Conservation (phyloP, 495 filamentous ascomycete genomes). For the Extremus antarcticus region DNA sequence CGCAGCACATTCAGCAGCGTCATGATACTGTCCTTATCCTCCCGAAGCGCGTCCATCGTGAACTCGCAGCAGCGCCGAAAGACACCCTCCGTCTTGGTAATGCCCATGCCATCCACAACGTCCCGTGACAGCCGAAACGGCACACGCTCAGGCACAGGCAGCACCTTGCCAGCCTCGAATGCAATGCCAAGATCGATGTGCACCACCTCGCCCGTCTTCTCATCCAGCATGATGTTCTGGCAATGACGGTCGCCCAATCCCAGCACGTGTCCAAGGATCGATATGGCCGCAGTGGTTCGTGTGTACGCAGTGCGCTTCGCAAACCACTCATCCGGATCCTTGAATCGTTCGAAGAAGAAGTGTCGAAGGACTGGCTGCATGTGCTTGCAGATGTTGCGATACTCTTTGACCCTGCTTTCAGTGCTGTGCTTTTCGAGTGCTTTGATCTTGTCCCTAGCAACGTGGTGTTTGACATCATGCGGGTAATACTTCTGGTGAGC, state of each 20-base stretch:
- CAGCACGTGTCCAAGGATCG: conserved; percentile 85
- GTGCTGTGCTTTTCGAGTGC: conserved; percentile 55
- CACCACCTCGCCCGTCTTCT: conserved; percentile 81
- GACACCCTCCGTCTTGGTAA: conserved; percentile 88
- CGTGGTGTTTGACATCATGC: conserved; percentile 61
- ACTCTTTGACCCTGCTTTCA: conserved; percentile 62
- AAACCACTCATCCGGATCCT: conserved; percentile 95
- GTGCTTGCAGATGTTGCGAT: conserved; percentile 58
- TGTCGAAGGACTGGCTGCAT: conserved; percentile 93
- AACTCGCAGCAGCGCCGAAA: conserved; percentile 97
- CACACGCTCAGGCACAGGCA: conserved; percentile 88
- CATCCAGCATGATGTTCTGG: conserved; percentile 91
- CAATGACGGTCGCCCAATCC: conserved; percentile 94
- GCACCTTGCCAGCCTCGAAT: conserved; percentile 86
- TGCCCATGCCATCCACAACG: conserved; percentile 92
- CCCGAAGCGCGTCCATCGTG: conserved; percentile 80
- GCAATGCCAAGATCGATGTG: conserved; percentile 95
- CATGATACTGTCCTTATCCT: conserved; percentile 92
- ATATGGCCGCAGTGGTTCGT: conserved; percentile 83
- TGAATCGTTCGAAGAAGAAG: conserved; percentile 93
- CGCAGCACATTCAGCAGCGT: conserved; percentile 91
- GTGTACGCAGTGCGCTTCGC: conserved; percentile 76
- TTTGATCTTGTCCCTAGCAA: conserved; percentile 66
- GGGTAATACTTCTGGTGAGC: conserved; percentile 81
- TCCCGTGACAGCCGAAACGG: conserved; percentile 93